Evolutionary conservation across 352 stramenopile species (phyloP), one percentile per base, ranked within the genome.

Genomic region (Pilasporangium apinafurcum): DNA sequence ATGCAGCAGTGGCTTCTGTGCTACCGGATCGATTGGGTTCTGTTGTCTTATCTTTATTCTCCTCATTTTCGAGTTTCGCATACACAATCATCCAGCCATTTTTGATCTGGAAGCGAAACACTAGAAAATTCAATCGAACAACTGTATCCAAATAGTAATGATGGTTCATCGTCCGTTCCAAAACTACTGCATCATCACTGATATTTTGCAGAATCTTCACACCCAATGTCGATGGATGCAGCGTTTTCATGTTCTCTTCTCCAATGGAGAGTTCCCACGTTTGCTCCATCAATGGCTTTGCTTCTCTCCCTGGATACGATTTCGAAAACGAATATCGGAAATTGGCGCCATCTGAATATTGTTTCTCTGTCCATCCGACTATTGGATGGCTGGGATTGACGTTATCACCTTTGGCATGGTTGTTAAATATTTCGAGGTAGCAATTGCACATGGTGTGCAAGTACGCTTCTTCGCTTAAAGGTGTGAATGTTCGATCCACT

Each of bases 261-360:
- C 30, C 47, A 24, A 38, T 53, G 28, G 47, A 38, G 24, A 53
- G 46, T 7, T 53, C 46, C 46, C 46, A 53, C 21, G 46, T 53
- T 16, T 45, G 28, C 29, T 41, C 16, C 46, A 53, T 53, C 28
- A 53, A 17, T 13, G 39, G 35, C 30, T 45, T 31, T 8, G 31
- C 33, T 1, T 25, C 37, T 3, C 40, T 22, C 17, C 31, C 13
- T 16, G 21, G 29, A 32, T 48, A 53, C 37, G 37, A 22, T 25
- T 53, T 53, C 16, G 37, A 41, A 25, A 53, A 38, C 37, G 46
- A 25, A 22, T 48, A 53, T 14, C 47, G 46, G 22, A 53, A 38
- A 24, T 31, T 53, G 17, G 10, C 24, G 30, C 46, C 46, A 25
- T 53, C 46, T 9, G 47, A 37, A 13, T 36, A 53, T 21, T 38